A percentile compares a stretch with the other conserved stretches of the same genome.
Evolutionary conservation across 345 rosid species (phyloP).

Genomic region (Gossypium stocksii): DNA sequence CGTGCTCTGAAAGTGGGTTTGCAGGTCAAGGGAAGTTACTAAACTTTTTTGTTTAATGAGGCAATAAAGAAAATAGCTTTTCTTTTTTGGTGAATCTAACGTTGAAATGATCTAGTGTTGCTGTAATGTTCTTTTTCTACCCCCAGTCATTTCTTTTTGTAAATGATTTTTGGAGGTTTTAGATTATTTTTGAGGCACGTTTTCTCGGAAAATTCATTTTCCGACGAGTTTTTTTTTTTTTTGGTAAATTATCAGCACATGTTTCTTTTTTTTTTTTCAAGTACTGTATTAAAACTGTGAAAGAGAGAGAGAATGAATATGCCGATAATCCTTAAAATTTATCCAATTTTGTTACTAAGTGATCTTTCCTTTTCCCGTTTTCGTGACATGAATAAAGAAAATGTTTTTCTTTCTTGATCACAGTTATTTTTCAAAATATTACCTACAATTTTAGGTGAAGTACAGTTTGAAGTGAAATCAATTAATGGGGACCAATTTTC

Average conservation of each 20-base stretch:
- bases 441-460: too few species aligned
- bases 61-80: slow-evolving; percentile 22
- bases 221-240: slow-evolving; percentile 44
- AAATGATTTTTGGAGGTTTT: not conserved
- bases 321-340: slow-evolving; percentile 23
- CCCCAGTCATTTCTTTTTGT: not conserved
- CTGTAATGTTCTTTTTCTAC: slow-evolving; percentile 13
- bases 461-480: too few species aligned
- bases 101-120: slow-evolving; percentile 8
- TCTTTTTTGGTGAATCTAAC: slow-evolving; percentile 18
- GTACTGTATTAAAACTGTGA: not conserved
- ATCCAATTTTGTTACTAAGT: not conserved
- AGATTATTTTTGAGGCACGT: not conserved
- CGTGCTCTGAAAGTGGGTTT: slow-evolving; percentile 50
- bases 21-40: slow-evolving; percentile 32
- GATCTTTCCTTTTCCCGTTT: too few species aligned
- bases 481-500: too few species aligned
- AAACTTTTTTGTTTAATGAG: slow-evolving; percentile 47
- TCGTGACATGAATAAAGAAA: too few species aligned
- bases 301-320: slow-evolving; percentile 46
- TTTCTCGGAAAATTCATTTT: slow-evolving; percentile 25
- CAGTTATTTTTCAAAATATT: too few species aligned
- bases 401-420: too few species aligned
- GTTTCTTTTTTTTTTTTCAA: slow-evolving; percentile 35
- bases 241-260: slow-evolving; percentile 33